A percentile compares a stretch with the other conserved stretches of the same genome.
phyloP scores from a whole-genome alignment of 768 basidiomycete species.

The Xanthoconium stramineum region DNA sequence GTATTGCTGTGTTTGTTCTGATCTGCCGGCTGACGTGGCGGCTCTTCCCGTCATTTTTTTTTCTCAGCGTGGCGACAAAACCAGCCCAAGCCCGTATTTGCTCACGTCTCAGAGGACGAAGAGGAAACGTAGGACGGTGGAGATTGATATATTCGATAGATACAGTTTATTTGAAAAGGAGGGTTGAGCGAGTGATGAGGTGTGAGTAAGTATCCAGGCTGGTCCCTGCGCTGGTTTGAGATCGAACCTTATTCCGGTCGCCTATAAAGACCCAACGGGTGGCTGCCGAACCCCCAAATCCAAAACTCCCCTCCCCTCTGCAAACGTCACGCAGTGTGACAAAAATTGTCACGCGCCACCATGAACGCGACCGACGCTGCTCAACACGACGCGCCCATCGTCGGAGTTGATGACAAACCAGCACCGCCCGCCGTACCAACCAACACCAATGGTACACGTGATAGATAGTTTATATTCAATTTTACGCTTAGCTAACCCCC shows the following conservation, averaged over 20 bases:
- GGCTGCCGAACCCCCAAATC: slow-evolving; percentile 60
- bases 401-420: slow-evolving; percentile 30
- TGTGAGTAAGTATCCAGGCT: slow-evolving; percentile 41
- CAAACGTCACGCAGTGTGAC: slow-evolving; percentile 62
- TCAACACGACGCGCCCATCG: slow-evolving; percentile 29
- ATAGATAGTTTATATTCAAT: slow-evolving; percentile 30
- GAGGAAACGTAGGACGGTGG: slow-evolving; percentile 52
- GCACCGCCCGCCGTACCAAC: slow-evolving; percentile 15
- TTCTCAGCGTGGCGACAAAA: slow-evolving; percentile 80
- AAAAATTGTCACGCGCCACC: slow-evolving; percentile 59
- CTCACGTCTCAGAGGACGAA: slow-evolving; percentile 52
- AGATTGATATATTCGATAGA: slow-evolving; percentile 8
- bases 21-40: slow-evolving; percentile 58
- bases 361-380: slow-evolving; percentile 52
- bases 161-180: slow-evolving; percentile 6
- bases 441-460: slow-evolving; percentile 40
- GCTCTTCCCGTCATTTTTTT: slow-evolving; percentile 40
- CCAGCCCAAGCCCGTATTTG: slow-evolving; percentile 86
- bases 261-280: slow-evolving; percentile 83
- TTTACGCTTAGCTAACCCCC: slow-evolving; percentile 37
- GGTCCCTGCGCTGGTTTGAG: slow-evolving; percentile 71
- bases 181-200: slow-evolving; percentile 22
- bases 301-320: slow-evolving; percentile 47
- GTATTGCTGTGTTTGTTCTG: slow-evolving; percentile 33
- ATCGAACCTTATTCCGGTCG: slow-evolving; percentile 80